Base-by-base conservation (phyloP, 139 green algal species). In the Micractinium sp. region DNA sequence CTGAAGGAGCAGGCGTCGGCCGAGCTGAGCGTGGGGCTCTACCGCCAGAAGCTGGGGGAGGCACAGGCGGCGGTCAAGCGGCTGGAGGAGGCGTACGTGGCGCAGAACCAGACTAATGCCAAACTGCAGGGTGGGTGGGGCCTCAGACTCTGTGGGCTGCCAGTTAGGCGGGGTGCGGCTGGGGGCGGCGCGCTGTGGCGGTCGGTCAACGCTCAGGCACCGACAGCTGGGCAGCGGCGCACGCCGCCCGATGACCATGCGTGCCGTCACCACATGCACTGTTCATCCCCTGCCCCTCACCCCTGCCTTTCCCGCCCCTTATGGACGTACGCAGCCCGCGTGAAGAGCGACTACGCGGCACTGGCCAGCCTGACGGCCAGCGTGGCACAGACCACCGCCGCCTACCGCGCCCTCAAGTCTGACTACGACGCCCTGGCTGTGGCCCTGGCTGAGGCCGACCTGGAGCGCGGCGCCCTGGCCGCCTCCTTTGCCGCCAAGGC, bases 71-170 rank as follows among this genome's bases (percentile, higher is more conserved):
- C 79, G 2, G 76, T 86, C 12, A 69, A 33, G 29, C 56, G 47
- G n/a, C 63, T 91, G 82, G 82, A 91, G 56, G 47, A 33, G 31
- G 88, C 88, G n/a, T 91, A 91, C 47, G 63, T 88, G 77, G 33
- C 36, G 67, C 86, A 90, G 86, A 29, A 67, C n/a, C 29, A 90
- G 27, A 29, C 31, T 56, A 89, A 89, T 14, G 75, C 25, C 14
- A 76, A 63, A 47, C 86, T 89, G 75, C 85, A 88, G 74, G 85
- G 71, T 73, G 33, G 29, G 71, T 39, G 16, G 36, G 47, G 47
- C 5, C 47, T 9, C 47, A 56, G 47, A 56, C 47, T 56, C 47
- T 5, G 47, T 9, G 81, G 7, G 47, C 29, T 20, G 81, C 14
- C n/a, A 4, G 60, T 23, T 0, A 9, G 13, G n/a, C 4, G 25